Evolutionary conservation across 2,329 filamentous ascomycete species (phyloP).

Genomic region (Coniella lustricola): DNA sequence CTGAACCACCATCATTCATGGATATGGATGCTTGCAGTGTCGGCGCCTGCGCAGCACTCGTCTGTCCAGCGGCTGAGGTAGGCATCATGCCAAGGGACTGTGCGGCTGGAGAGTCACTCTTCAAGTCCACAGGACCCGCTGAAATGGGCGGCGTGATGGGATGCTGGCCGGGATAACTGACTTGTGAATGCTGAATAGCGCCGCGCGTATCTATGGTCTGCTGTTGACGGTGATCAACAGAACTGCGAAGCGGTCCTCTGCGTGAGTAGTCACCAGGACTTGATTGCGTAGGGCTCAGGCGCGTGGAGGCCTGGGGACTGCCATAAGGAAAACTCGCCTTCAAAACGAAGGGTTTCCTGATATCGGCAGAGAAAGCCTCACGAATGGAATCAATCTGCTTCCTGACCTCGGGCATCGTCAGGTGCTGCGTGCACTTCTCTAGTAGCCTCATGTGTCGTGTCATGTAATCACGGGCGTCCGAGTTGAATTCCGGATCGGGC

Average conservation of each 20-base stretch:
- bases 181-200: constrained; percentile 46
- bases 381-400: constrained; percentile 83
- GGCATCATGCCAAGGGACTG: constrained; percentile 65
- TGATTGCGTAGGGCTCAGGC: constrained; percentile 56
- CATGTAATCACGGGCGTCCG: constrained; percentile 82
- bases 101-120: constrained; percentile 64
- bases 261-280: constrained; percentile 34
- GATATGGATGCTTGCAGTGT: constrained; percentile 48
- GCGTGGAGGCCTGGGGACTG: constrained; percentile 60
- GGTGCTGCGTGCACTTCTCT: constrained; percentile 73
- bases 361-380: constrained; percentile 84
- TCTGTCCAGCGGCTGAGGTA: constrained; percentile 32
- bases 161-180: constrained; percentile 58
- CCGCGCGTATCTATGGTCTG: constrained; percentile 45
- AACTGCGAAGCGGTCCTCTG: constrained; percentile 38
- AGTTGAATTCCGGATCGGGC: constrained; percentile 80
- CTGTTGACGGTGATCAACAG: constrained; percentile 47
- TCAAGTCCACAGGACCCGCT: constrained; percentile 62
- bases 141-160: constrained; percentile 78
- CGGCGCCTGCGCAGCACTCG: constrained; percentile 40
- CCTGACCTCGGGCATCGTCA: constrained; percentile 86
- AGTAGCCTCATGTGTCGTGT: constrained; percentile 89
- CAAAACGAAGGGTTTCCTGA: constrained; percentile 76
- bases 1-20: constrained; percentile 49
- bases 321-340: constrained; percentile 84